These are phyloP conservation scores for Firmiana major DNA, from an alignment of 345 rosid species.

Conservation along the genomic window DNA sequence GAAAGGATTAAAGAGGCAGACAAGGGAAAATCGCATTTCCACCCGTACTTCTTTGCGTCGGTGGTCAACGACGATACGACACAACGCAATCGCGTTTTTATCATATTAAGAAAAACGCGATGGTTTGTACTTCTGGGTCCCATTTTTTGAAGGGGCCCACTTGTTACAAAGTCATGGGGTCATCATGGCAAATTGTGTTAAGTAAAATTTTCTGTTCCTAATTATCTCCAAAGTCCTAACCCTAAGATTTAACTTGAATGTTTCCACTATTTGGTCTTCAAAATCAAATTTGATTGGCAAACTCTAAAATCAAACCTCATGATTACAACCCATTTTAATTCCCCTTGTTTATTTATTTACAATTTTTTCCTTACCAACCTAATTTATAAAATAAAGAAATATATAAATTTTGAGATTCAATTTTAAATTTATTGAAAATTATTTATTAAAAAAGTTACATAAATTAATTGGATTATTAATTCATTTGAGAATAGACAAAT, in stretches of 20 bases:
- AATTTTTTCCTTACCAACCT: too few species aligned
- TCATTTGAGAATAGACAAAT: neutral
- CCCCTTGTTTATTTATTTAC: neutral
- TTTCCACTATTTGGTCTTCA: neutral
- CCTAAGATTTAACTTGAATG: too few species aligned
- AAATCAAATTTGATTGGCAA: neutral
- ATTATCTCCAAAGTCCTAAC: neutral
- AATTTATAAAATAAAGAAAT: too few species aligned
- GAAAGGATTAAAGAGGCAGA: too few species aligned
- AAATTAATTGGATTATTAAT: too few species aligned
- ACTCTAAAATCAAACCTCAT: neutral
- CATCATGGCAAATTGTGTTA: neutral
- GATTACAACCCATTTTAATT: too few species aligned
- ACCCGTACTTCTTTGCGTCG: neutral
- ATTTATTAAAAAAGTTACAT: too few species aligned
- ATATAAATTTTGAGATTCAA: too few species aligned
- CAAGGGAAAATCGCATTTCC: too few species aligned
- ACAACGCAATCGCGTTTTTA: neutral
- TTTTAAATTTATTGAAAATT: too few species aligned
- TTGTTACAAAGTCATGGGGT: neutral
- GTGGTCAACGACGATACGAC: neutral
- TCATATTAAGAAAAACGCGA: neutral
- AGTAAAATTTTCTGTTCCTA: neutral
- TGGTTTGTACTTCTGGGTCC: neutral
- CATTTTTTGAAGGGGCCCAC: neutral